phyloP scores from a whole-genome alignment of 75 land plant species.

The Adiantum capillusveneris region DNA sequence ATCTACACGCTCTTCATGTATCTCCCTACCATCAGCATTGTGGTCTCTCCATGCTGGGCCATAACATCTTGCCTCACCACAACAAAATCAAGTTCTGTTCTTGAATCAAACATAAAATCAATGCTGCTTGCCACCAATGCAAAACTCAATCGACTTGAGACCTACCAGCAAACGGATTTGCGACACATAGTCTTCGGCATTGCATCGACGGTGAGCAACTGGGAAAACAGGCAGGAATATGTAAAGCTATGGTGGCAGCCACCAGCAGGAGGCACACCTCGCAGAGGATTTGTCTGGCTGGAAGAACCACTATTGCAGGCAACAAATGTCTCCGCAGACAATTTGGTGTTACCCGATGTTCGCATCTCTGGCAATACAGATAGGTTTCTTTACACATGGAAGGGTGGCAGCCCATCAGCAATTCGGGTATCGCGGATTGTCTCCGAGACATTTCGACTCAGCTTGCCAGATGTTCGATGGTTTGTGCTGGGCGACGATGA shows the following conservation, averaged over 20 bases:
- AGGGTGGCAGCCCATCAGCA: constrained; percentile 47
- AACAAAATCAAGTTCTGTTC: not conserved
- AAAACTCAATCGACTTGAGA: no score
- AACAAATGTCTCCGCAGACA: not conserved
- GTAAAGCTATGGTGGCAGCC: constrained; percentile 64
- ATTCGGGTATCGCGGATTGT: constrained; percentile 50
- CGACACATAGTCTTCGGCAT: constrained; percentile 52
- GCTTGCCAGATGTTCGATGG: constrained; percentile 46
- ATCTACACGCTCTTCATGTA: no score
- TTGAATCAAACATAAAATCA: no score
- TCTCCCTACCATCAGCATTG: no score
- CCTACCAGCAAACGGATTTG: no score
- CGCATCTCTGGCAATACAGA: constrained; percentile 52
- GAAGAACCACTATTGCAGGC: constrained; percentile 19
- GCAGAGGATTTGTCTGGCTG: constrained; percentile 46
- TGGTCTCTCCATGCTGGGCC: no score
- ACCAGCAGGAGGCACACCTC: constrained; percentile 9
- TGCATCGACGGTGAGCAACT: constrained; percentile 48
- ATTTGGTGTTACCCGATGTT: constrained; percentile 23
- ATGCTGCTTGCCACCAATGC: no score
- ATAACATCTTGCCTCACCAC: no score
- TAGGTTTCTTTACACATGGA: constrained; percentile 49
- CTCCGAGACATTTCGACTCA: constrained; percentile 32
- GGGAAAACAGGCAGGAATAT: constrained; percentile 36
- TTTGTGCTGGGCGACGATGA: constrained; percentile 58